phyloP scores from a whole-genome alignment of 2,329 filamentous ascomycete genomes.

The Eurotiales sp. region DNA sequence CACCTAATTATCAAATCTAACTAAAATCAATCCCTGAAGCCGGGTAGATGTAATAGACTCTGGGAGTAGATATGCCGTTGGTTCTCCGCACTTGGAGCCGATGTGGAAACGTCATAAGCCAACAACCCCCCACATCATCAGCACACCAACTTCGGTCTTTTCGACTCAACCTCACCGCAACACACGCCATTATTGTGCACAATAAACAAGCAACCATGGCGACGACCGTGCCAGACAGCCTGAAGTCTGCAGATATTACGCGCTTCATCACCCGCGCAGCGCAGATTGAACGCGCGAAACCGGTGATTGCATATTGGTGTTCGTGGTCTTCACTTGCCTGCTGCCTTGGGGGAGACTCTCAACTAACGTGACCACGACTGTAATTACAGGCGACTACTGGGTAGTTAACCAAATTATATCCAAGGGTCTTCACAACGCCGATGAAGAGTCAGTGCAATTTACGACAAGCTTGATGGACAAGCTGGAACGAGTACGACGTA shows the following conservation, averaged over 20 bases:
- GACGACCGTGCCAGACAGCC: conserved; percentile 62
- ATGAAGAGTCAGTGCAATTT: conserved; percentile 74
- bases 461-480: conserved; percentile 86
- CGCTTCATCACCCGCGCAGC: conserved; percentile 79
- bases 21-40: too few relatives aligned
- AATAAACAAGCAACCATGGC: conserved; percentile 56
- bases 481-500: conserved; percentile 66
- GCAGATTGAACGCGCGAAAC: conserved; percentile 80
- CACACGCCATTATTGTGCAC: neutral
- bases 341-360: neutral
- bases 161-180: conserved; percentile 6
- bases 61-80: neutral
- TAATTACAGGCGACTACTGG: conserved; percentile 71
- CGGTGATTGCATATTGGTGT: conserved; percentile 95
- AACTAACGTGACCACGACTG: neutral
- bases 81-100: conserved; percentile 2
- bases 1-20: too few relatives aligned
- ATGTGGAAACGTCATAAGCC: too few relatives aligned
- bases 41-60: too few relatives aligned
- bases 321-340: conserved; percentile 37
- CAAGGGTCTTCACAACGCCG: conserved; percentile 71
- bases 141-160: neutral
- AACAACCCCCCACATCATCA: too few relatives aligned
- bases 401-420: conserved; percentile 87
- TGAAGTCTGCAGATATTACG: conserved; percentile 77